Conservation (phyloP, 306 rosid genomes). For the Phaseolus lunatus region DNA sequence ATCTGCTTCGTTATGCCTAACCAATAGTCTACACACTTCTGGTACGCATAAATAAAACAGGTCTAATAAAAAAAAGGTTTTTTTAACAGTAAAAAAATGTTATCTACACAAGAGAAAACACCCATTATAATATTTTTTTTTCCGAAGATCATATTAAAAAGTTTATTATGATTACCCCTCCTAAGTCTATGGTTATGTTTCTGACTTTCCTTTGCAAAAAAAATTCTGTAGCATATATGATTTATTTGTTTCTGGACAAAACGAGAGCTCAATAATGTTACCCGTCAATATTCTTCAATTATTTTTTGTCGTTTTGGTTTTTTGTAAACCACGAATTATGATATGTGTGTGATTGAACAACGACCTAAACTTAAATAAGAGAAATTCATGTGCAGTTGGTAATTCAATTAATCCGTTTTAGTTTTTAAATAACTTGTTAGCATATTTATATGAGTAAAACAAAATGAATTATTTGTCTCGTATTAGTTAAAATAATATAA, state of each 20-base stretch:
- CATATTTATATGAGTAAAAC: neutral
- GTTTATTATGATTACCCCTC: too few species aligned
- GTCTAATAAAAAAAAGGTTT: neutral
- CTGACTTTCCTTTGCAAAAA: neutral
- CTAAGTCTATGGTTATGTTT: neutral
- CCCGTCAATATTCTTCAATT: conserved; percentile 14
- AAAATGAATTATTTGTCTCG: neutral
- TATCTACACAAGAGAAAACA: neutral
- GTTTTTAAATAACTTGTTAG: neutral
- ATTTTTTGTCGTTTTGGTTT: neutral
- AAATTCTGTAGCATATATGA: neutral
- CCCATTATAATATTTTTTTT: too few species aligned
- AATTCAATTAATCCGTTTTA: neutral
- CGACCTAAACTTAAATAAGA: neutral
- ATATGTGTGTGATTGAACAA: neutral
- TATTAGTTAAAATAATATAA: neutral
- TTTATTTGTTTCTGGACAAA: conserved; percentile 12
- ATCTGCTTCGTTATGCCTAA: neutral
- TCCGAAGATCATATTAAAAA: too few species aligned
- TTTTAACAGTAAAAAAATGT: neutral
- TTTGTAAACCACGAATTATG: neutral
- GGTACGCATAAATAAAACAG: neutral
- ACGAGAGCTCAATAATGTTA: neutral
- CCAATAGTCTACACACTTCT: neutral
- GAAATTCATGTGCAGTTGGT: neutral